These are phyloP conservation scores for Cystobasidium tubakii DNA, from an alignment of 768 basidiomycete genomes.

Conservation along the genomic window DNA sequence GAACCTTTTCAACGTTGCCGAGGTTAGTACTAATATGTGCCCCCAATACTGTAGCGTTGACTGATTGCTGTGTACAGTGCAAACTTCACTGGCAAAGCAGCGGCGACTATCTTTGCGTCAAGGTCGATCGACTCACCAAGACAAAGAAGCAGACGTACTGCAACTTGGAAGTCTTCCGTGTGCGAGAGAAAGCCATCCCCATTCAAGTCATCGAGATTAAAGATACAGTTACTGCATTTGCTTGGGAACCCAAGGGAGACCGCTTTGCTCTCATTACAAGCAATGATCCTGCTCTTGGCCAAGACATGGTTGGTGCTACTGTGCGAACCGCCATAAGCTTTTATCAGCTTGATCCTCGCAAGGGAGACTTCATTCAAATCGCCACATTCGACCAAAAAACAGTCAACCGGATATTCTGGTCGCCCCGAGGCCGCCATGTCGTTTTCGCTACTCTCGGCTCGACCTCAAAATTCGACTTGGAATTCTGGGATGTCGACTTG, in stretches of 20 bases:
- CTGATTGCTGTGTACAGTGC: conserved; percentile 58
- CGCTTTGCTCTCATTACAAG: conserved; percentile 93
- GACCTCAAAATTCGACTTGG: conserved; percentile 88
- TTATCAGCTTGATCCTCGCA: conserved; percentile 82
- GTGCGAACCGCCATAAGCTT: conserved; percentile 94
- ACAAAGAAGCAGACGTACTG: conserved; percentile 98
- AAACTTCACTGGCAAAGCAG: conserved; percentile 98
- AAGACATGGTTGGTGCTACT: conserved; percentile 81
- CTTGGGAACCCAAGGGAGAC: conserved; percentile 97
- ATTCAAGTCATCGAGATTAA: conserved; percentile 97
- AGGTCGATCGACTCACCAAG: conserved; percentile 97
- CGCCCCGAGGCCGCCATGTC: conserved; percentile 89
- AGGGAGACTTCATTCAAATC: conserved; percentile 88
- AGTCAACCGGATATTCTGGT: conserved; percentile 93
- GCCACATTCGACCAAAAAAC: conserved; percentile 66
- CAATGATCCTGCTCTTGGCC: conserved; percentile 85
- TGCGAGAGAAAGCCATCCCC: conserved; percentile 94
- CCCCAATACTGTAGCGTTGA: not conserved
- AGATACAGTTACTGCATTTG: conserved; percentile 91
- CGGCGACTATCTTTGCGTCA: conserved; percentile 96
- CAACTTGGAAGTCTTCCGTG: conserved; percentile 94
- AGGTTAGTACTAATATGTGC: conserved; percentile 57
- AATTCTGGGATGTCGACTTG: conserved; percentile 99
- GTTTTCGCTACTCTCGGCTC: conserved; percentile 94
- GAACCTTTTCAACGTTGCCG: conserved; percentile 95